Base-by-base conservation (phyloP, 805 yeast species). In the Ogataea pini region DNA sequence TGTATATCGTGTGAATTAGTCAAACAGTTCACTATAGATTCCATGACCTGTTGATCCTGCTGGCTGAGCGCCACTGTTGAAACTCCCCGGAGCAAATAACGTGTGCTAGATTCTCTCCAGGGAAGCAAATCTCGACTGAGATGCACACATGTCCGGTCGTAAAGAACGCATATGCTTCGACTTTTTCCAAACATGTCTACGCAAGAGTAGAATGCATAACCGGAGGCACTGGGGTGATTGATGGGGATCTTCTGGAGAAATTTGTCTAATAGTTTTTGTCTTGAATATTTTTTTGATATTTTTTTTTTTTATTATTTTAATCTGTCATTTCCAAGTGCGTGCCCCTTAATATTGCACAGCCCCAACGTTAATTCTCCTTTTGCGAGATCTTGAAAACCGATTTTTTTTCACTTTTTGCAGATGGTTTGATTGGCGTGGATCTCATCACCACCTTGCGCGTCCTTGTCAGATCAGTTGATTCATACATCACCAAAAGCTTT, bases 11-110 rank as follows among this genome's bases (percentile, higher is more conserved):
- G n/a, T 3, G 16, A 17, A 12, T 25, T 17, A 12, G 17, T 9
- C 20, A 43, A n/a, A 6, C 12, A 7, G n/a, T 19, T 31, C 17
- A 44, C 18, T 7, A 48, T 13, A 28, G 36, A 29, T 18, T 36
- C 45, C 22, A 43, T 7, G 9, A n/a, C 32, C 18, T 33, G 20
- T 19, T 41, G 46, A 18, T 48, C 46, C 13, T 41, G 16, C 17
- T 29, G 4, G n/a, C 28, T 44, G 19, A 44, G 45, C 19, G 34
- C 44, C 22, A 41, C 42, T 10, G 44, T 27, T 13, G 47, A 39
- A 13, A 39, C 12, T 4, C 13, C 13, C 38, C 41, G 34, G 19
- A n/a, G 16, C 13, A 7, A 7, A 32, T 8, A 19, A 7, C 7
- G 16, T 17, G 13, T 13, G n/a, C n/a, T n/a, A n/a, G n/a, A n/a